These are phyloP conservation scores for Colletotrichum orbiculare DNA, from an alignment of 2,329 filamentous ascomycete species.

Conservation along the genomic window DNA sequence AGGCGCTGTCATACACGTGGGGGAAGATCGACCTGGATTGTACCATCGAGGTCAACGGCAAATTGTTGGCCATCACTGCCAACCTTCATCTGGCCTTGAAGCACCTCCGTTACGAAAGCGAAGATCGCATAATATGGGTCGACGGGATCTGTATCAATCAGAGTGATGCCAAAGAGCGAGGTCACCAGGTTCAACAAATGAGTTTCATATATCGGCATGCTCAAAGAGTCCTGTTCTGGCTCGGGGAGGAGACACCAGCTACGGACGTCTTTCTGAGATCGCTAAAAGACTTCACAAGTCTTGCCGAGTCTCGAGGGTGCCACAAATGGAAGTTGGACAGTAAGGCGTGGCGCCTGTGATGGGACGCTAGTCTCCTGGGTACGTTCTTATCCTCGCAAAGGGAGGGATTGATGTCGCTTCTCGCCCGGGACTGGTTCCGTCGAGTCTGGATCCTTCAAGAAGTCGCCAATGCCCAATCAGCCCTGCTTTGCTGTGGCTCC, in stretches of 20 bases:
- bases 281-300: background rate
- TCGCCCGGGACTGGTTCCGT: background rate
- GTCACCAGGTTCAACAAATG: constrained; percentile 30
- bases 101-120: background rate
- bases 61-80: background rate
- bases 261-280: background rate
- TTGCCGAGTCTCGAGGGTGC: background rate
- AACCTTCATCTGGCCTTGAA: background rate
- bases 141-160: constrained; percentile 36
- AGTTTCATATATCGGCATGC: constrained; percentile 24
- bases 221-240: constrained; percentile 22
- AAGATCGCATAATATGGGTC: constrained; percentile 36
- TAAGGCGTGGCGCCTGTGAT: background rate
- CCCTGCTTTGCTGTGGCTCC: background rate
- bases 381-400: background rate
- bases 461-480: background rate
- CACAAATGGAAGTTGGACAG: background rate
- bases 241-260: background rate
- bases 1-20: constrained; percentile 38
- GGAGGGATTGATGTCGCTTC: background rate
- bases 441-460: constrained; percentile 29
- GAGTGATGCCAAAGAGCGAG: background rate
- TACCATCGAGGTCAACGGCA: constrained; percentile 6
- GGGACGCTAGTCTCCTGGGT: no score
- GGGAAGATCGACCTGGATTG: background rate